Conservation (phyloP, 192 early-diverging fungal genomes). For the Linnemannia schmuckeri region DNA sequence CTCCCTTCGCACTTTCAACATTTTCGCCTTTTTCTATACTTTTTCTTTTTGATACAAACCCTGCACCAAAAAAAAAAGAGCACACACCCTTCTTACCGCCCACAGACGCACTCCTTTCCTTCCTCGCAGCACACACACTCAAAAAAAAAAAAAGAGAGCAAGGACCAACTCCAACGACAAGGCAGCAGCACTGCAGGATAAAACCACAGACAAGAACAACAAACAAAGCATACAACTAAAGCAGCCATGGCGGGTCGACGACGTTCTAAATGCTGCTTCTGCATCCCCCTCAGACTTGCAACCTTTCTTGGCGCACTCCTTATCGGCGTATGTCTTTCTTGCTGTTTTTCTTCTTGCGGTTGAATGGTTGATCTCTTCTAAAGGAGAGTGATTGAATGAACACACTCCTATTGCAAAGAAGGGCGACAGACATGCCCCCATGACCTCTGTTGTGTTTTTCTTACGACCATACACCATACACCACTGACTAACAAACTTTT, state of each 20-base stretch:
- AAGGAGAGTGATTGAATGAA: not conserved
- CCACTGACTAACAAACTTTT: not conserved
- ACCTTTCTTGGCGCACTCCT: slow-evolving; percentile 39
- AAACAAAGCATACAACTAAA: not conserved
- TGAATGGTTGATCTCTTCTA: not conserved
- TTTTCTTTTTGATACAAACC: not conserved
- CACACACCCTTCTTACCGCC: not conserved
- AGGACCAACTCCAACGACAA: not conserved
- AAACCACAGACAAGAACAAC: not conserved
- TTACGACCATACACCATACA: not conserved
- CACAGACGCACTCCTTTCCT: not conserved
- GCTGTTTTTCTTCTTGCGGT: not conserved
- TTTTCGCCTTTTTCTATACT: not conserved
- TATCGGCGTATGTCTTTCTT: slow-evolving; percentile 25
- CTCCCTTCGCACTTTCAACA: not conserved
- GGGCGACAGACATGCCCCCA: not conserved
- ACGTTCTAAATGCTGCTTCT: slow-evolving; percentile 29
- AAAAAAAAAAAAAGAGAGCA: slow-evolving; percentile 2
- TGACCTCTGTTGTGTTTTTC: not conserved
- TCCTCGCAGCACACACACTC: not conserved
- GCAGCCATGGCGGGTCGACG: not conserved
- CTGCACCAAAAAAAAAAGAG: not conserved
- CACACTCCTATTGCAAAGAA: not conserved
- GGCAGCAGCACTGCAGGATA: not conserved
- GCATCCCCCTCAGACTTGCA: slow-evolving; percentile 48